Conservation (phyloP, 306 rosid genomes). For the Vicia sativa region DNA sequence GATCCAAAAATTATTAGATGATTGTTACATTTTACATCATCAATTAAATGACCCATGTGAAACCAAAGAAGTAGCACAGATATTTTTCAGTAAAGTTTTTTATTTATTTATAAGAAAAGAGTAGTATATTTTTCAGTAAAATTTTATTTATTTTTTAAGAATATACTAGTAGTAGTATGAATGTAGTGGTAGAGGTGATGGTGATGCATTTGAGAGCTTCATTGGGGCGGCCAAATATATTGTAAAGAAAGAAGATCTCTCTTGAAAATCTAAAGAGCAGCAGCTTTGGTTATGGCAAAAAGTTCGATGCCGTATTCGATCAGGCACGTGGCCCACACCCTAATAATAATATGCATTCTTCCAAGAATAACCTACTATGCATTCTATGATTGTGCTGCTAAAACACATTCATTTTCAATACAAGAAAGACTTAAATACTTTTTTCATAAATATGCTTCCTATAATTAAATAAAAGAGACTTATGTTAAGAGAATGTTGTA, state of each 20-base stretch:
- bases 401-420: too few species aligned
- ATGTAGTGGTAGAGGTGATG: too few species aligned
- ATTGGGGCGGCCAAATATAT: neutral
- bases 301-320: slow-evolving; percentile 30
- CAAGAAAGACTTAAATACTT: too few species aligned
- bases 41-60: slow-evolving; percentile 40
- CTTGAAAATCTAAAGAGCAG: slow-evolving; percentile 40
- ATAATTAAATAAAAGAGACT: too few species aligned
- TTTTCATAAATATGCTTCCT: too few species aligned
- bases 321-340: slow-evolving; percentile 46
- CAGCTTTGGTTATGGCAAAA: slow-evolving; percentile 17
- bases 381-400: too few species aligned
- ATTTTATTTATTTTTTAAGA: too few species aligned
- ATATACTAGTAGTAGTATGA: too few species aligned
- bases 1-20: slow-evolving; percentile 28
- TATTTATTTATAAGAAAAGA: neutral
- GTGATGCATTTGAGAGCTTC: neutral
- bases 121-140: too few species aligned
- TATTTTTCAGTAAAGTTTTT: neutral
- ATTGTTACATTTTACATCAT: slow-evolving; percentile 8
- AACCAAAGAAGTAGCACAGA: neutral
- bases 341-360: neutral
- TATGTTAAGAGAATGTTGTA: too few species aligned
- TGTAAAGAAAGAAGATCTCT: neutral
- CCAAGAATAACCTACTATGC: slow-evolving; percentile 13